Conservation (phyloP, 352 stramenopile genomes). For the Phytopythium litorale region DNA sequence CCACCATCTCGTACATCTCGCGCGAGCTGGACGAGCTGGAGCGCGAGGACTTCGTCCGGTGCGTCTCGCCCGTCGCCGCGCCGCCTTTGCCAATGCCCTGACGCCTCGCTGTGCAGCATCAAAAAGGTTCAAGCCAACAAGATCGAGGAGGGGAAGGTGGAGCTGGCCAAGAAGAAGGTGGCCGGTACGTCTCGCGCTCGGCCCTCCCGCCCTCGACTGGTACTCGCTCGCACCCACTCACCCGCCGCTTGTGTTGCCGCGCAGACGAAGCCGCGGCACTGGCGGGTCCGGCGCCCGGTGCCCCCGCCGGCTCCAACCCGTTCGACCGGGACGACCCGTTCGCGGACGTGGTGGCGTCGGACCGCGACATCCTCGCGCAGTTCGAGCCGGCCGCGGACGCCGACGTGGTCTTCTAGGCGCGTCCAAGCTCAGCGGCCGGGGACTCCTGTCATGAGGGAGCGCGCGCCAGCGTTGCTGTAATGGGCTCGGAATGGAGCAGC, state of each 20-base stretch:
- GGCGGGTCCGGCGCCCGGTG: slow-evolving; percentile 11
- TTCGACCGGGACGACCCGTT: slow-evolving; percentile 54
- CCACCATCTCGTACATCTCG: slow-evolving; percentile 96
- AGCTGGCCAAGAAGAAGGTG: slow-evolving; percentile 52
- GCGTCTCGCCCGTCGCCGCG: slow-evolving; percentile 2
- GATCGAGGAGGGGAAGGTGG: slow-evolving; percentile 80
- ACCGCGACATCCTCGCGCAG: slow-evolving; percentile 78
- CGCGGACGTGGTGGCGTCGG: slow-evolving; percentile 59
- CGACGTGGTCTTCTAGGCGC: slow-evolving; percentile 76
- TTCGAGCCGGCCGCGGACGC: slow-evolving; percentile 70
- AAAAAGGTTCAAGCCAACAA: slow-evolving; percentile 99
- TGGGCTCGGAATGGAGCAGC: background rate
- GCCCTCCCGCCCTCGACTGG: background rate
- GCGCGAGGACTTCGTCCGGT: slow-evolving; percentile 94
- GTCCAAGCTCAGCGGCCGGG: too few species aligned
- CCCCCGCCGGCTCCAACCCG: slow-evolving; percentile 10
- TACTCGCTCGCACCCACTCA: background rate
- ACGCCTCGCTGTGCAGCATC: slow-evolving; percentile 54
- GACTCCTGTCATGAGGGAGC: too few species aligned
- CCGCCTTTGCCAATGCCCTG: too few species aligned
- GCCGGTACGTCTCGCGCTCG: slow-evolving; percentile 19
- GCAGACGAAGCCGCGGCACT: slow-evolving; percentile 2
- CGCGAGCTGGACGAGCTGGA: slow-evolving; percentile 98
- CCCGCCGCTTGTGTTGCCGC: background rate
- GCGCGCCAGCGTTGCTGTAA: too few species aligned